Conservation (phyloP, 106 monocot genomes). For the Dioscorea zingiberensis region DNA sequence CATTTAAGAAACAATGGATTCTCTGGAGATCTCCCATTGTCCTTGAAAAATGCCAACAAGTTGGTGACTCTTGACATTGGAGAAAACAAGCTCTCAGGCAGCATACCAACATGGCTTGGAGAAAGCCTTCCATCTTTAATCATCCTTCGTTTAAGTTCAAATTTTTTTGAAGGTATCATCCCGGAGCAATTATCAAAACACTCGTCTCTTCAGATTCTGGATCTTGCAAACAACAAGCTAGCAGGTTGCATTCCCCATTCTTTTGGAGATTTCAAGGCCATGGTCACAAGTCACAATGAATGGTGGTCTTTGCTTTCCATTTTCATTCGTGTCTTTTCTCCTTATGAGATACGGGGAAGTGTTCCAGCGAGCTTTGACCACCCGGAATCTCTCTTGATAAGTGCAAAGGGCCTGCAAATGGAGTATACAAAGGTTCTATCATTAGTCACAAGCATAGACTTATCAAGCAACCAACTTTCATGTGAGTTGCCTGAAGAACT, state of each 20-base stretch:
- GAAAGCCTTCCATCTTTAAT: not conserved
- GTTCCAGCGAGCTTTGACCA: not conserved
- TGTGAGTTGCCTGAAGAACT: conserved; percentile 11
- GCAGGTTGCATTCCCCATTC: conserved; percentile 13
- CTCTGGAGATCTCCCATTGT: conserved; percentile 10
- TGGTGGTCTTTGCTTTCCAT: not conserved
- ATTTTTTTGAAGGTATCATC: conserved; percentile 17
- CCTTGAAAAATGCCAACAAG: not conserved
- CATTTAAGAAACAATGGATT: conserved; percentile 12
- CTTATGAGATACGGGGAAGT: not conserved
- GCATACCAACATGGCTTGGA: conserved; percentile 18
- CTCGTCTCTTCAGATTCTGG: conserved; percentile 12
- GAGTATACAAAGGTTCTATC: not conserved
- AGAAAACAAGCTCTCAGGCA: conserved; percentile 10
- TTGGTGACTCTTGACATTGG: conserved; percentile 12
- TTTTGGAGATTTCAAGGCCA: conserved; percentile 3
- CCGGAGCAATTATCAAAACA: conserved; percentile 12
- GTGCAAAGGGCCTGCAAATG: not conserved
- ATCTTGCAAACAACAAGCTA: conserved; percentile 21
- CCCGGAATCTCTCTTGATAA: not conserved
- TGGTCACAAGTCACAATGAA: not conserved
- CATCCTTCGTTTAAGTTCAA: conserved; percentile 10
- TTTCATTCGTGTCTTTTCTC: not conserved
- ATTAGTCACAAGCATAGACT: conserved; percentile 3
- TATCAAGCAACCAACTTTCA: conserved; percentile 10